A percentile compares a stretch with the other conserved stretches of the same genome.
Evolutionary conservation across 2,329 filamentous ascomycete species (phyloP).

Genomic region (Claviceps pazoutovae): DNA sequence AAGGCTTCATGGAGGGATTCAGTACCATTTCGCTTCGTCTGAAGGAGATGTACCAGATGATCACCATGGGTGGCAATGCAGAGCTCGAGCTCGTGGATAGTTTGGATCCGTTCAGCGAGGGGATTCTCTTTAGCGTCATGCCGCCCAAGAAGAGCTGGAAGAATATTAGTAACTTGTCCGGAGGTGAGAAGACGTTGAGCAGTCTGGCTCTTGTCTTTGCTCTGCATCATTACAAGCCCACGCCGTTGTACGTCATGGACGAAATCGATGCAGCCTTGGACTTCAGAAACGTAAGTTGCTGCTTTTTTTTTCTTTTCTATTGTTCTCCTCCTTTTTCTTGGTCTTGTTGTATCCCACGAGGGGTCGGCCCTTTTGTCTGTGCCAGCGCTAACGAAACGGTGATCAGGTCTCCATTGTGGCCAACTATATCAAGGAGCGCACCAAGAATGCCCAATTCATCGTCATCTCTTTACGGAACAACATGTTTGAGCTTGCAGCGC

Average conservation of each 20-base stretch:
- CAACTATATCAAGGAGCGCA: slow-evolving; percentile 97
- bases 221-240: slow-evolving; percentile 94
- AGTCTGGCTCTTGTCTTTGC: slow-evolving; percentile 95
- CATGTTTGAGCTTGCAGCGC: slow-evolving; percentile 97
- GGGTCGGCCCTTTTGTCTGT: not conserved
- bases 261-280: slow-evolving; percentile 97
- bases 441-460: slow-evolving; percentile 98
- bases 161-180: slow-evolving; percentile 91
- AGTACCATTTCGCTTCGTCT: slow-evolving; percentile 82
- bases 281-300: slow-evolving; percentile 79
- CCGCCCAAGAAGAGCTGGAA: slow-evolving; percentile 99
- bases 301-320: not conserved
- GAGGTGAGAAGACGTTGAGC: slow-evolving; percentile 93
- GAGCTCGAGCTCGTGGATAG: slow-evolving; percentile 95
- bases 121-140: slow-evolving; percentile 96
- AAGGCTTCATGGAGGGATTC: slow-evolving; percentile 98
- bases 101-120: slow-evolving; percentile 90
- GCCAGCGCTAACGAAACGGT: not conserved
- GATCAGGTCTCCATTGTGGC: slow-evolving; percentile 84
- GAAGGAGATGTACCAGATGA: slow-evolving; percentile 99
- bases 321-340: not conserved
- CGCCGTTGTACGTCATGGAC: slow-evolving; percentile 97
- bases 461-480: slow-evolving; percentile 97
- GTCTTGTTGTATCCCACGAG: not conserved
- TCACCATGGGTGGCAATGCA: slow-evolving; percentile 97